phyloP scores from a whole-genome alignment of 768 basidiomycete genomes.

The Amanita molliuscula region DNA sequence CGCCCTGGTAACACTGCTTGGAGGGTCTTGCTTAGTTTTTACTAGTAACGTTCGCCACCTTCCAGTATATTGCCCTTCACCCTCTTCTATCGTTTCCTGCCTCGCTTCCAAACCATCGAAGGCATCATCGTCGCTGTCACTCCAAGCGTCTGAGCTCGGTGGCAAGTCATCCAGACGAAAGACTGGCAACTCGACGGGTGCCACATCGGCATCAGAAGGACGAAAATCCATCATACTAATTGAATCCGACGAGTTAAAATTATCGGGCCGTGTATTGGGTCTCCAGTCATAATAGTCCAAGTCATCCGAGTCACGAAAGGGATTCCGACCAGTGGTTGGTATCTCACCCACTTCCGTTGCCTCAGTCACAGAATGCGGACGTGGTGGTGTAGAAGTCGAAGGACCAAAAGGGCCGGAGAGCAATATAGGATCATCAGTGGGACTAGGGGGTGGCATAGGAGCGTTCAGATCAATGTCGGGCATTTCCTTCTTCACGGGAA shows the following conservation, averaged over 20 bases:
- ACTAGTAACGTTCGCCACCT: constrained; percentile 44
- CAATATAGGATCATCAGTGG: constrained; percentile 66
- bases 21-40: constrained; percentile 57
- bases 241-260: constrained; percentile 8
- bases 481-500: constrained; percentile 49
- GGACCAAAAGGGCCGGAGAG: constrained; percentile 36
- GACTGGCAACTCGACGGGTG: constrained; percentile 14
- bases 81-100: constrained; percentile 17
- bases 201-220: constrained; percentile 16
- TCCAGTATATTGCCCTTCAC: constrained; percentile 60
- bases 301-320: background rate
- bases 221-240: constrained; percentile 21
- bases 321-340: background rate
- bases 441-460: constrained; percentile 61
- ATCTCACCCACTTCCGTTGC: constrained; percentile 6
- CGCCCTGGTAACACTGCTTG: constrained; percentile 40
- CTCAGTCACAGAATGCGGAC: background rate
- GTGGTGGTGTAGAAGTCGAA: constrained; percentile 15
- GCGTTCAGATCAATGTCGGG: constrained; percentile 50
- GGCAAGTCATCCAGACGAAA: constrained; percentile 20
- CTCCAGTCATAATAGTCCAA: constrained; percentile 16
- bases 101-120: constrained; percentile 1
- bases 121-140: constrained; percentile 25
- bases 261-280: background rate
- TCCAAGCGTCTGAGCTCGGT: constrained; percentile 19